Conservation (phyloP, 176 grass and related monocot genomes). For the Oryza brachyantha region DNA sequence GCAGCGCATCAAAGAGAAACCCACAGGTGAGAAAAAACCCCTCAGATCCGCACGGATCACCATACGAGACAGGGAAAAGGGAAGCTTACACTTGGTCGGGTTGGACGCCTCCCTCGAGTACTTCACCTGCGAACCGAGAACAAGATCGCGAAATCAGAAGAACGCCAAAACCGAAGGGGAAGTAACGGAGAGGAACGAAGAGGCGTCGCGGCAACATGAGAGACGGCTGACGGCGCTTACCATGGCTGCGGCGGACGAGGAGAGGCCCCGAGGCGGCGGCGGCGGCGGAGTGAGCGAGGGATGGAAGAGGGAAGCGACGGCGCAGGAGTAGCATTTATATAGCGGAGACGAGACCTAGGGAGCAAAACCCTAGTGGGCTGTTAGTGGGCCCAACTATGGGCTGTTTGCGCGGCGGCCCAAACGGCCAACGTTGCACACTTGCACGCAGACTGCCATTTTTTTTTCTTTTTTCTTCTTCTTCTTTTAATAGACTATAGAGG, state of each 20-base stretch:
- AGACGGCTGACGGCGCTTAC: constrained; percentile 16
- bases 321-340: background rate
- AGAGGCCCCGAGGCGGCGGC: background rate
- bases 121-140: constrained; percentile 52
- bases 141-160: background rate
- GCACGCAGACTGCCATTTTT: too few relatives aligned
- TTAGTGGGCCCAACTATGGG: background rate
- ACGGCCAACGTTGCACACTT: background rate
- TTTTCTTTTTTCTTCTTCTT: too few relatives aligned
- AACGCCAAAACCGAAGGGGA: background rate
- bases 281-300: background rate
- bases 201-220: background rate
- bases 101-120: constrained; percentile 69
- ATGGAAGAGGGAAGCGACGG: background rate
- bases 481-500: too few relatives aligned
- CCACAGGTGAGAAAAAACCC: constrained; percentile 37
- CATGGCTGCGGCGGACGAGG: constrained; percentile 31
- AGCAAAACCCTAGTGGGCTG: constrained; percentile 27
- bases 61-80: background rate
- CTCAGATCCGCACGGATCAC: background rate
- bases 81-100: constrained; percentile 74
- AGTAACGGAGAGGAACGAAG: background rate
- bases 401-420: background rate
- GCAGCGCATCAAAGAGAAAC: constrained; percentile 26
- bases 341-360: background rate